Percentiles rank a stretch among this genome's conserved stretches.
Conservation (phyloP, 1,284 basidiomycete genomes). For the Pseudozyma hubeiensis region DNA sequence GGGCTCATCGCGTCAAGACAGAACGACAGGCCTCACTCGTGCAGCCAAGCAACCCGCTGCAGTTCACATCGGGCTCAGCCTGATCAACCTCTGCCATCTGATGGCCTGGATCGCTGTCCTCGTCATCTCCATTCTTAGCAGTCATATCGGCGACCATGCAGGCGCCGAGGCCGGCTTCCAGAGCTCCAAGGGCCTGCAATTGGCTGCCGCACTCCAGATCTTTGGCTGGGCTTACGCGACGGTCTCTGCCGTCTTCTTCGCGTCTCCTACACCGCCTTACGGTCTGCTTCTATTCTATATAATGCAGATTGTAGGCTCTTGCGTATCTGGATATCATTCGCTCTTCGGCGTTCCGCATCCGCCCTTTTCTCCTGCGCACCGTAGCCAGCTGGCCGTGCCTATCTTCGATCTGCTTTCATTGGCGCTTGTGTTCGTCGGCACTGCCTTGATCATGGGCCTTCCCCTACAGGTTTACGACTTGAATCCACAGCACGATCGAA, state of each 20-base stretch:
- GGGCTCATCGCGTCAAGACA: background rate
- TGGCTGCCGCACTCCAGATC: slow-evolving; percentile 15
- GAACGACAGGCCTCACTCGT: background rate
- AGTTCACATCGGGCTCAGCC: slow-evolving; percentile 14
- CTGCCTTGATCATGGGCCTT: slow-evolving; percentile 22
- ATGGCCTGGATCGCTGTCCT: slow-evolving; percentile 16
- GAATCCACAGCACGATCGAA: slow-evolving; percentile 24
- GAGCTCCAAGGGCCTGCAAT: slow-evolving; percentile 1
- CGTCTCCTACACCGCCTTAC: slow-evolving; percentile 32
- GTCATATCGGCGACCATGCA: background rate
- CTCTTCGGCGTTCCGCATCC: slow-evolving; percentile 17
- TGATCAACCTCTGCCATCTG: slow-evolving; percentile 23
- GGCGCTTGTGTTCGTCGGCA: slow-evolving; percentile 5
- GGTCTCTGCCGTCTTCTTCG: slow-evolving; percentile 7
- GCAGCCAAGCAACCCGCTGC: slow-evolving; percentile 13
- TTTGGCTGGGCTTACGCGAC: slow-evolving; percentile 25
- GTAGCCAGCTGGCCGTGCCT: slow-evolving; percentile 19
- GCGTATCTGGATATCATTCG: slow-evolving; percentile 21
- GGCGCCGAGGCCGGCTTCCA: slow-evolving; percentile 24
- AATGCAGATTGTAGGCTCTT: slow-evolving; percentile 12
- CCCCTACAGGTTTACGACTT: slow-evolving; percentile 41
- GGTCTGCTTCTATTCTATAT: slow-evolving; percentile 22
- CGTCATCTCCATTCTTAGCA: slow-evolving; percentile 3
- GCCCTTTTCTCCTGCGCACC: slow-evolving; percentile 13
- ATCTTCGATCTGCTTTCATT: slow-evolving; percentile 18